Base-by-base conservation (phyloP, 2,329 filamentous ascomycete genomes). In the Hymenoscyphus linearis region DNA sequence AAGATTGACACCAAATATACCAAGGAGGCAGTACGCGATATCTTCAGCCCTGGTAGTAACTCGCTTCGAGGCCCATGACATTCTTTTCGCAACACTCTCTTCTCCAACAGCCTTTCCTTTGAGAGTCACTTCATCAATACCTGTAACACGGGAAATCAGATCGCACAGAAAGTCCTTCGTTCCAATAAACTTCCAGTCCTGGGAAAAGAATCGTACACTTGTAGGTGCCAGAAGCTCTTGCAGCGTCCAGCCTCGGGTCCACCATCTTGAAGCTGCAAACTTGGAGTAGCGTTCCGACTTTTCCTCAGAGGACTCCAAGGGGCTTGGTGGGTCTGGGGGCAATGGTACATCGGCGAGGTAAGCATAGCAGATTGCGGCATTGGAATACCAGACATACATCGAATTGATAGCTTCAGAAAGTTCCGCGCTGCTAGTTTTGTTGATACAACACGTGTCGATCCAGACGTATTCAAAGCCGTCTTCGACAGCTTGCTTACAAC, bases 1-100 rank as follows among this genome's bases (percentile, higher is more conserved):
- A 73, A 80, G 77, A 35, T 76, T 74, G 26, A 80, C 71, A 0
- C 68, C 69, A 37, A 80, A 79, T 0, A 80, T 69, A 0, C 78
- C 77, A 2, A 80, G 61, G 0, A 80, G 68, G 13, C 72, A 77
- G 40, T 80, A 80, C 0, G 59, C 57, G 14, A 55, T 56, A 53
- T 61, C 78, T 55, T 80, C 77, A 0, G 56, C 9, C 4, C 74
- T 63, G 0, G 70, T 73, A 0, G 76, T 77, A 1, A 65, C 31
- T 0, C 77, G 69, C 4, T 68, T 57, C 0, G 75, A 69, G 0
- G 76, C 76, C 77, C 76, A 65, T 7, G 59, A 63, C 58, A 63
- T 65, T n/a, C 57, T 25, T 12, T 58, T 13, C 74, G 75, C 34
- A 74, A 72, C 26, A 26, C 52, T 60, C 27, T 54, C 18, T 25